phyloP scores from a whole-genome alignment of 202 grass and related monocot genomes.

The Musa balbisiana region DNA sequence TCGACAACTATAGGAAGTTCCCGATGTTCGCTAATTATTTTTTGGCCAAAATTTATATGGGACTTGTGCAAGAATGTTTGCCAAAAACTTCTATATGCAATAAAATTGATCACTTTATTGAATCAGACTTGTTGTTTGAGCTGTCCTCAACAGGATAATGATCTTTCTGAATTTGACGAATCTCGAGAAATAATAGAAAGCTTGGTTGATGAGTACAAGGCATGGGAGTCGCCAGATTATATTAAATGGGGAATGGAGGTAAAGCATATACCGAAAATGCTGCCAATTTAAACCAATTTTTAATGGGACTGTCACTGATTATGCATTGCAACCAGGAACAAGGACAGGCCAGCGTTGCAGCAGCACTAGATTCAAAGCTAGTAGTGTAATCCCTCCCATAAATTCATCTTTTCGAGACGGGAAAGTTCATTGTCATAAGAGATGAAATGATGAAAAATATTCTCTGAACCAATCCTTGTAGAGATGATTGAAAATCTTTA shows the following conservation, averaged over 20 bases:
- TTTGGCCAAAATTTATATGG: no score
- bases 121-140: neutral
- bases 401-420: neutral
- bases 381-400: conserved; percentile 39
- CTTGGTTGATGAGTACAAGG: conserved; percentile 96
- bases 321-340: conserved; percentile 38
- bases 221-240: conserved; percentile 90
- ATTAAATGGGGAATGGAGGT: conserved; percentile 99
- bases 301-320: neutral
- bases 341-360: conserved; percentile 55
- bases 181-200: conserved; percentile 97
- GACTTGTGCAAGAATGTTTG: no score
- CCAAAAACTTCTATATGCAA: neutral
- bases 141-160: conserved; percentile 61
- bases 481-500: neutral
- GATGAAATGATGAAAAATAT: neutral
- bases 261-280: conserved; percentile 7
- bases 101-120: neutral
- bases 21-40: conserved; percentile 53
- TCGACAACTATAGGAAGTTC: conserved; percentile 94
- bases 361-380: conserved; percentile 79
- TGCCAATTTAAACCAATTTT: conserved; percentile 8
- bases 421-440: no score
- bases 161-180: conserved; percentile 93
- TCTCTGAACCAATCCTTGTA: neutral